phyloP scores from a whole-genome alignment of 768 basidiomycete genomes.

The Lyophyllum semitale region DNA sequence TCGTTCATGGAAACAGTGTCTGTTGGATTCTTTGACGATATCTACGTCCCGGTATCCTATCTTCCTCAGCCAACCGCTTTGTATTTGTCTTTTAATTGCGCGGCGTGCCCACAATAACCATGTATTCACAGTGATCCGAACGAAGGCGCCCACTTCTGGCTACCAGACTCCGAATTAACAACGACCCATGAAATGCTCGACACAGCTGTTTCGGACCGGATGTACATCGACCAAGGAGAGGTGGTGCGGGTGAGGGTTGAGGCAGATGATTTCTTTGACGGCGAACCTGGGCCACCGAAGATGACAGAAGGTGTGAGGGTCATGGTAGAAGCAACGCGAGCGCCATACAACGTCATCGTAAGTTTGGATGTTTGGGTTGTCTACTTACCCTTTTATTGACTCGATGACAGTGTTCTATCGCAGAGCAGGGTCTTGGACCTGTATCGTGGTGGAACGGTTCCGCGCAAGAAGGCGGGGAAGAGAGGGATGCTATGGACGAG shows the following conservation, averaged over 20 bases:
- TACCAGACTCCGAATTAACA: slow-evolving; percentile 59
- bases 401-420: slow-evolving; percentile 67
- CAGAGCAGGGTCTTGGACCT: slow-evolving; percentile 81
- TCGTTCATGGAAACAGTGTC: slow-evolving; percentile 52
- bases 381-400: neutral
- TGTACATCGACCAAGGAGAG: slow-evolving; percentile 82
- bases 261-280: slow-evolving; percentile 81
- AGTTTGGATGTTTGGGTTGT: slow-evolving; percentile 23
- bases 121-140: slow-evolving; percentile 65
- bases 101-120: neutral
- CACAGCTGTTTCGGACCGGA: slow-evolving; percentile 61
- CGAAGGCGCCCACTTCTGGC: slow-evolving; percentile 84
- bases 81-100: slow-evolving; percentile 41
- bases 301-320: slow-evolving; percentile 68
- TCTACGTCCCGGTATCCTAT: slow-evolving; percentile 78
- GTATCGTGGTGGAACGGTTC: slow-evolving; percentile 72
- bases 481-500: slow-evolving; percentile 45
- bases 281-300: slow-evolving; percentile 83
- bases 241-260: slow-evolving; percentile 79
- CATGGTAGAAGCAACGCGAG: slow-evolving; percentile 47
- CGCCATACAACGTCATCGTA: slow-evolving; percentile 75
- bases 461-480: slow-evolving; percentile 37
- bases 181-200: slow-evolving; percentile 68
- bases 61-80: slow-evolving; percentile 83
- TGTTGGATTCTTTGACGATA: slow-evolving; percentile 92